Conservation (phyloP, 352 stramenopile species). For the Blastocystis sp. region DNA sequence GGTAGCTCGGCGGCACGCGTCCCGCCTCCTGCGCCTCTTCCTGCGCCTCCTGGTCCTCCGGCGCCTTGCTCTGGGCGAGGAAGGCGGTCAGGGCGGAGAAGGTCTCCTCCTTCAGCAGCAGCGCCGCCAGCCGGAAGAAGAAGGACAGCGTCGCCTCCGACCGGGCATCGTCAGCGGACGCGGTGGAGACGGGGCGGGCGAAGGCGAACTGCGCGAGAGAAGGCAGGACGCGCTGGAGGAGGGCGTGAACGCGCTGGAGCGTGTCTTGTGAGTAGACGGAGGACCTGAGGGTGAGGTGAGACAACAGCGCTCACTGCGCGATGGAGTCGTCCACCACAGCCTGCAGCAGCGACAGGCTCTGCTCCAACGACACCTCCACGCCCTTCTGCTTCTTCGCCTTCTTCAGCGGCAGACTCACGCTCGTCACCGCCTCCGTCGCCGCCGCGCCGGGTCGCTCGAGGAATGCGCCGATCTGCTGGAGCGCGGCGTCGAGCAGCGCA, state of each 20-base stretch:
- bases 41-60: not conserved
- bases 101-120: slow-evolving; percentile 11
- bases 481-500: not conserved
- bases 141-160: not conserved
- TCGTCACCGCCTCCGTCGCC: not conserved
- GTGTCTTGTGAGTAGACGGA: not conserved
- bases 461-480: not conserved
- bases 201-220: not conserved
- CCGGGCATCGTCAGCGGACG: not conserved
- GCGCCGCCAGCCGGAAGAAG: not conserved
- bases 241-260: not conserved
- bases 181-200: not conserved
- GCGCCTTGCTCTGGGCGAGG: not conserved
- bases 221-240: not conserved
- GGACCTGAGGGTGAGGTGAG: too few relatives aligned
- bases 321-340: slow-evolving; percentile 40
- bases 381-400: not conserved
- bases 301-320: not conserved
- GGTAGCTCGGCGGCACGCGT: not conserved
- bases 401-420: not conserved
- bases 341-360: slow-evolving; percentile 25
- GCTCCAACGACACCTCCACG: slow-evolving; percentile 16
- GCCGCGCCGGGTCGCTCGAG: not conserved
- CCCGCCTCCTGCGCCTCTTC: not conserved
- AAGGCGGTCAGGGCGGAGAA: not conserved